These are phyloP conservation scores for Mariannaea elegans DNA, from an alignment of 2,329 filamentous ascomycete species.

Conservation along the genomic window DNA sequence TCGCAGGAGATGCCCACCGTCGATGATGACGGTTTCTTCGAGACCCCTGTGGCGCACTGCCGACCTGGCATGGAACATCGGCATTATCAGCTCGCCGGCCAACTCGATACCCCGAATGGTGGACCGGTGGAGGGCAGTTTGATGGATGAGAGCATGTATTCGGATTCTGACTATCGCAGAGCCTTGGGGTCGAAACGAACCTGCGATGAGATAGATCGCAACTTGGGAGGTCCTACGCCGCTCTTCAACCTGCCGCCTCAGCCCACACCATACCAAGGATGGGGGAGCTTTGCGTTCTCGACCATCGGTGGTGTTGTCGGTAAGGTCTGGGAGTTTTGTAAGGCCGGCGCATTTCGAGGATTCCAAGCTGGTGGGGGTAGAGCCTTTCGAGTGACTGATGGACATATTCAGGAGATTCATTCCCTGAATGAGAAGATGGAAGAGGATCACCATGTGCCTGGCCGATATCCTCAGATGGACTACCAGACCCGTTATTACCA, in stretches of 20 bases:
- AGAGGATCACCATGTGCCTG: constrained; percentile 39
- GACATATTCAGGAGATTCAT: constrained; percentile 32
- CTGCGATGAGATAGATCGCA: constrained; percentile 49
- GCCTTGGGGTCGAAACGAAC: constrained; percentile 59
- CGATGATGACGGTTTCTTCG: constrained; percentile 36
- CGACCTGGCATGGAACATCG: constrained; percentile 22
- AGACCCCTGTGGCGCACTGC: constrained; percentile 29
- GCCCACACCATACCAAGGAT: constrained; percentile 51
- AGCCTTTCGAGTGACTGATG: constrained; percentile 66
- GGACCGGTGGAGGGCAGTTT: constrained; percentile 43
- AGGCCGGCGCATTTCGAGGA: constrained; percentile 75
- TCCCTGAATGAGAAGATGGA: constrained; percentile 25
- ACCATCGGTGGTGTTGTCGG: constrained; percentile 75
- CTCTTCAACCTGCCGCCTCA: constrained; percentile 45
- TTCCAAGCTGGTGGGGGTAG: constrained; percentile 87
- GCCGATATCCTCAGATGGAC: constrained; percentile 46
- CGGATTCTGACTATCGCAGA: constrained; percentile 64
- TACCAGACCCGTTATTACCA: constrained; percentile 22
- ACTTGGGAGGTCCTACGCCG: constrained; percentile 42
- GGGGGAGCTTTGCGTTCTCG: constrained; percentile 67
- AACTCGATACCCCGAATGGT: constrained; percentile 59
- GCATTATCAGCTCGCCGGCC: constrained; percentile 62
- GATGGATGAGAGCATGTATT: constrained; percentile 65
- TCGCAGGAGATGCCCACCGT: constrained; percentile 33
- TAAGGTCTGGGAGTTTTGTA: constrained; percentile 88